Evolutionary conservation across 768 basidiomycete species (phyloP).

Genomic region (Leccinum subgranulosum): DNA sequence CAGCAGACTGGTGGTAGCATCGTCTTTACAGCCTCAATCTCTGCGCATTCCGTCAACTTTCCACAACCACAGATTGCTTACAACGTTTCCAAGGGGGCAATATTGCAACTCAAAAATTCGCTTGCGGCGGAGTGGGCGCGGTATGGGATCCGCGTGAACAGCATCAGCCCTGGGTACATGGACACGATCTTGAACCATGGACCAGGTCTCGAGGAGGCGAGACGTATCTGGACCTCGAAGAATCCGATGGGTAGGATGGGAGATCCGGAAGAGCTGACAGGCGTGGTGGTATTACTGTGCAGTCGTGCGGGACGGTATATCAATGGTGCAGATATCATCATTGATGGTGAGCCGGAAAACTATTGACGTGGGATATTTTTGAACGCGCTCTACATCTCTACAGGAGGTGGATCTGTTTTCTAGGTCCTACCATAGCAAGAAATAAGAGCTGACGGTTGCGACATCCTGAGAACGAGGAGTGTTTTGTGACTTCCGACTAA

Average conservation of each 20-base stretch:
- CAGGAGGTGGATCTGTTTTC: slow-evolving; percentile 24
- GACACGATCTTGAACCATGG: slow-evolving; percentile 41
- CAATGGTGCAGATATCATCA: slow-evolving; percentile 39
- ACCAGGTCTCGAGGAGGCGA: slow-evolving; percentile 29
- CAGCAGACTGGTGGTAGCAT: slow-evolving; percentile 41
- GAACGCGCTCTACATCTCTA: background rate
- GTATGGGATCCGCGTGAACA: slow-evolving; percentile 42
- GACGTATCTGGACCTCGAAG: slow-evolving; percentile 36
- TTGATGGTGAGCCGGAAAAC: slow-evolving; percentile 37
- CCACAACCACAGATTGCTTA: slow-evolving; percentile 42
- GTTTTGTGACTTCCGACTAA: background rate
- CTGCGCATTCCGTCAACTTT: slow-evolving; percentile 40
- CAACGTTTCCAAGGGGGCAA: slow-evolving; percentile 41
- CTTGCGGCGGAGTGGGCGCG: slow-evolving; percentile 42
- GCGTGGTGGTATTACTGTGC: slow-evolving; percentile 39
- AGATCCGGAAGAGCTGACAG: slow-evolving; percentile 38
- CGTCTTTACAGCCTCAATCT: slow-evolving; percentile 42
- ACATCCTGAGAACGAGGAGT: background rate
- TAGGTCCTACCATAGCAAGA: slow-evolving; percentile 1
- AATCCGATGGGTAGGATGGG: slow-evolving; percentile 46
- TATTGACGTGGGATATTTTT: background rate
- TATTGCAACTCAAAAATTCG: slow-evolving; percentile 37
- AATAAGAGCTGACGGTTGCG: background rate
- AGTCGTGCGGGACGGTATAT: slow-evolving; percentile 43
- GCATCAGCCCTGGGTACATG: slow-evolving; percentile 43